Base-by-base conservation (phyloP, 768 basidiomycete genomes). In the Albatrellus ellisii region DNA sequence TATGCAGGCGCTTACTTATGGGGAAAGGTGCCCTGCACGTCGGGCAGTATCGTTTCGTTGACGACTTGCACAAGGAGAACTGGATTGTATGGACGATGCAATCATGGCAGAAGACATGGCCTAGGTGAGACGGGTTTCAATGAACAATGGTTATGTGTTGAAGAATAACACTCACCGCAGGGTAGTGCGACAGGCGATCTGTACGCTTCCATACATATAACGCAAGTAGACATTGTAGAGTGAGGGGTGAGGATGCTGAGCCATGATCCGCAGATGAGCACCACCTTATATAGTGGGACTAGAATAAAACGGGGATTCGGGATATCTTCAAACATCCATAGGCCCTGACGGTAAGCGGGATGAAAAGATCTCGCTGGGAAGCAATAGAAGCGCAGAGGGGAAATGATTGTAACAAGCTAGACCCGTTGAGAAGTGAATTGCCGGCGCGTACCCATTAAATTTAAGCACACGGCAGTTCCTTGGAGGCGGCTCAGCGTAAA, bases 201-300 rank as follows among this genome's bases (percentile, higher is more conserved):
- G 12, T 46, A 36, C 4, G 20, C 14, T 20, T 46, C 50, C 15
- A 51, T 44, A 26, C 50, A 51, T 43, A 51, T 44, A 27, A 47
- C 28, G 25, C 50, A 51, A 26, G 38, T 7, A 14, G 47, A 42
- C 49, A 50, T 50, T 14, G 29, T 39, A 8, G 8, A 26, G 35
- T 1, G n/a, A 4, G 25, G 6, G 22, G 8, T 6, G 37, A 4
- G 14, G 37, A 12, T 22, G 15, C 4, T 6, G 35, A 21, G 20
- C n/a, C n/a, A n/a, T n/a, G n/a, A n/a, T n/a, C n/a, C n/a, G n/a
- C n/a, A n/a, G n/a, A n/a, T n/a, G n/a, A n/a, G n/a, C n/a, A n/a
- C n/a, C n/a, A n/a, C n/a, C n/a, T n/a, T n/a, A n/a, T n/a, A n/a
- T n/a, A n/a, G n/a, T n/a, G n/a, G n/a, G n/a, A n/a, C n/a, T n/a